Evolutionary conservation across 768 basidiomycete genomes (phyloP).

Genomic region (Boletellus emodensis): DNA sequence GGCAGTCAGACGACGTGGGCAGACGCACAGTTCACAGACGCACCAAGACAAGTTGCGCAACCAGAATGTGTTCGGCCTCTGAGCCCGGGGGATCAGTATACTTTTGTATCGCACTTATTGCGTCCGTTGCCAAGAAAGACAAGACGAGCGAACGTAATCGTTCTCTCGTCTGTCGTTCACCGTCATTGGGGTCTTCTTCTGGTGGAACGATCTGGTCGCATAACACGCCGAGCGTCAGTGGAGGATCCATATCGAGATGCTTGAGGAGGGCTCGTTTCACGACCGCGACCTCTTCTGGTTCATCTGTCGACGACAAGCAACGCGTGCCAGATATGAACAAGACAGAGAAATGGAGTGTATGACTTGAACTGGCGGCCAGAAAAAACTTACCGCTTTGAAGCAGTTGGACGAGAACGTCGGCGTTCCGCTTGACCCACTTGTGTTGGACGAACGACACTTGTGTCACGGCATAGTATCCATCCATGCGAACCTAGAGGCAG

Average conservation of each 20-base stretch:
- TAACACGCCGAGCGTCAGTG: conserved; percentile 58
- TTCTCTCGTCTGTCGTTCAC: conserved; percentile 54
- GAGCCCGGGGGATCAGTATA: conserved; percentile 41
- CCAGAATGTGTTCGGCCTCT: conserved; percentile 45
- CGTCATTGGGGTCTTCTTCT: conserved; percentile 51
- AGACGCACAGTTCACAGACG: conserved; percentile 10
- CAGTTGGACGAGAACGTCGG: conserved; percentile 71
- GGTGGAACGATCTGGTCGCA: conserved; percentile 61
- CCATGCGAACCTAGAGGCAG: conserved; percentile 54
- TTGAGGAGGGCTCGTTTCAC: conserved; percentile 57
- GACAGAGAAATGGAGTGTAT: conserved; percentile 7
- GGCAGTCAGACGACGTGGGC: conserved; percentile 3
- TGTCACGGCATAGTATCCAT: conserved; percentile 62
- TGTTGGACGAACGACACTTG: conserved; percentile 43
- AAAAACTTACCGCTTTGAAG: conserved; percentile 63
- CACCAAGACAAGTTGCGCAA: conserved; percentile 49
- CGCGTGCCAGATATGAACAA: conserved; percentile 18
- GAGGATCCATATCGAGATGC: conserved; percentile 63
- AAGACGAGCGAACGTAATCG: conserved; percentile 57
- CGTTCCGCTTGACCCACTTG: conserved; percentile 66
- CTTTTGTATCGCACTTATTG: conserved; percentile 42
- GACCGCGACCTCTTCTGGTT: conserved; percentile 57
- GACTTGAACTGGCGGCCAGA: not conserved
- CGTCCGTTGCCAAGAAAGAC: conserved; percentile 53
- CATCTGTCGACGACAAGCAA: conserved; percentile 42